Percentiles rank a stretch among this genome's conserved stretches.
Conservation (phyloP, 352 stramenopile species). For the Globisporangium perplexum region DNA sequence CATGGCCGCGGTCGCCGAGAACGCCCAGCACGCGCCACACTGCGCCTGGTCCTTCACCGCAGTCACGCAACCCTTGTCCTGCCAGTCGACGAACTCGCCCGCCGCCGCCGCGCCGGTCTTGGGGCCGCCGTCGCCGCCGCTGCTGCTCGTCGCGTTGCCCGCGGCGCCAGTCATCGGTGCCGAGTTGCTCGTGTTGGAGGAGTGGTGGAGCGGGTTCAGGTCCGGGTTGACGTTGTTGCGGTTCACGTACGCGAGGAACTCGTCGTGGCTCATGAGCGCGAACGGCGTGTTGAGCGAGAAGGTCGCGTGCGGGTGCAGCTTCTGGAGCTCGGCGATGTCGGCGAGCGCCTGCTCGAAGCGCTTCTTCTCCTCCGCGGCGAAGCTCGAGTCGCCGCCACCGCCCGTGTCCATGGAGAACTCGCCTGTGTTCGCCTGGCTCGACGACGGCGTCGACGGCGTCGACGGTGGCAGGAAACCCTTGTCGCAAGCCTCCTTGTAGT, state of each 20-base stretch:
- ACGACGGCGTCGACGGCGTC: neutral
- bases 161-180: conserved; percentile 6
- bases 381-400: conserved; percentile 2
- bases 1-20: conserved; percentile 53
- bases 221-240: conserved; percentile 29
- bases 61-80: conserved; percentile 68
- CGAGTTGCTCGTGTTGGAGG: conserved; percentile 11
- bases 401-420: conserved; percentile 12
- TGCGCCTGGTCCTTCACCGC: conserved; percentile 44
- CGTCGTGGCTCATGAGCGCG: conserved; percentile 43
- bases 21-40: conserved; percentile 55
- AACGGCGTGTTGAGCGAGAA: conserved; percentile 63
- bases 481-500: conserved; percentile 28
- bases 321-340: conserved; percentile 32
- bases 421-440: conserved; percentile 2
- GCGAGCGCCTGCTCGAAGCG: conserved; percentile 39
- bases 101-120: conserved; percentile 31
- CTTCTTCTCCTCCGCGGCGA: conserved; percentile 30
- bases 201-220: conserved; percentile 5
- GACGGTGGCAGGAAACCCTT: conserved; percentile 18
- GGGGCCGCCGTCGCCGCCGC: conserved; percentile 15
- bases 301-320: conserved; percentile 38
- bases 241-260: conserved; percentile 55
- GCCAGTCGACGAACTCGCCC: conserved; percentile 64
- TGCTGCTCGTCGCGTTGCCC: neutral